phyloP scores from a whole-genome alignment of 129 eudicot genomes.

The sunflower (Helianthus annuus) region HanXRQr2.0-SUNRISE NC_035439.2:94640317-94640816 shows the following conservation, averaged over 20 bases:
- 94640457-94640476: no score
- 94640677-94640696: conserved; percentile 1
- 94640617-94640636: background rate
- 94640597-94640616: no score
- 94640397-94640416: conserved; percentile 15
- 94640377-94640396: conserved; percentile 15
- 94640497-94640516: conserved; percentile 1
- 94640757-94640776: no score
- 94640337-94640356: background rate
- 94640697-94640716: background rate
- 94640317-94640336: background rate
- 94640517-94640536: background rate
- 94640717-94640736: background rate
- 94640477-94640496: background rate
- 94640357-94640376: conserved; percentile 4
- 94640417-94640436: no score
- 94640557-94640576: background rate
- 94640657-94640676: background rate
- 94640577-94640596: background rate
- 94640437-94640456: no score
- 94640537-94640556: background rate
- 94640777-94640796: background rate
- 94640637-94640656: conserved; percentile 3
- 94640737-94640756: no score
- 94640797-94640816: background rate